Evolutionary conservation across 129 eudicot genomes (phyloP), one percentile per base, ranked within the genome.

Genomic region (Centella asiatica): DNA sequence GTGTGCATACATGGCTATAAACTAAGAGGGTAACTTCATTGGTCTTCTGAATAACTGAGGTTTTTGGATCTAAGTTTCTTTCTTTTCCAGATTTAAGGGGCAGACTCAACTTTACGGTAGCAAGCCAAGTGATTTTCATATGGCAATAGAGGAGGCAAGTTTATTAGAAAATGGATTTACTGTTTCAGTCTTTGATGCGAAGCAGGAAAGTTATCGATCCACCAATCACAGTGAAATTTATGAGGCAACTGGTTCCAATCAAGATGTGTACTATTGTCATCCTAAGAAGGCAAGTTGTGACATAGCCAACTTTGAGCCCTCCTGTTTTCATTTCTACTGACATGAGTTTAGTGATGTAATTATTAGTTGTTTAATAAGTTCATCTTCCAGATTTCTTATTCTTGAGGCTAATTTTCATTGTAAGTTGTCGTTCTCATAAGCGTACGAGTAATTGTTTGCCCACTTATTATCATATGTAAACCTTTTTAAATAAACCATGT

Each of bases 141-240:
- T 42, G 68, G 95, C 98, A 53, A 84, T 92, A 80, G 95, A 92
- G 74, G 96, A 92, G 82, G 98, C 98, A 4, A 36, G 71, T 64
- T 44, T 84, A 39, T 80, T 83, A 27, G 86, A 92, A 69, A 70
- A 77, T 64, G 96, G 85, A 20, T 72, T 54, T 60, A 63, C 75
- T 52, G 66, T 74, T 65, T 50, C 77, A 7, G 56, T 37, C 44
- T 25, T 36, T 50, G 77, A 32, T 28, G 66, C 60, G 19, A 80
- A 25, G 46, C 73, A 66, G 52, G 76, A 59, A 53, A 32, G 52
- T 52, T 33, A 62, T 45, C 70, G 65, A 19, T 77, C 40, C 20
- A 27, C 72, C 3, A 70, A 74, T 45, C 69, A 51, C 20, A 69
- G 46, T 71, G 84, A 70, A 65, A 51, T 75, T 53, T 67, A 53